Conservation (phyloP, 2,329 filamentous ascomycete genomes). For the Trichoderma sp. region DNA sequence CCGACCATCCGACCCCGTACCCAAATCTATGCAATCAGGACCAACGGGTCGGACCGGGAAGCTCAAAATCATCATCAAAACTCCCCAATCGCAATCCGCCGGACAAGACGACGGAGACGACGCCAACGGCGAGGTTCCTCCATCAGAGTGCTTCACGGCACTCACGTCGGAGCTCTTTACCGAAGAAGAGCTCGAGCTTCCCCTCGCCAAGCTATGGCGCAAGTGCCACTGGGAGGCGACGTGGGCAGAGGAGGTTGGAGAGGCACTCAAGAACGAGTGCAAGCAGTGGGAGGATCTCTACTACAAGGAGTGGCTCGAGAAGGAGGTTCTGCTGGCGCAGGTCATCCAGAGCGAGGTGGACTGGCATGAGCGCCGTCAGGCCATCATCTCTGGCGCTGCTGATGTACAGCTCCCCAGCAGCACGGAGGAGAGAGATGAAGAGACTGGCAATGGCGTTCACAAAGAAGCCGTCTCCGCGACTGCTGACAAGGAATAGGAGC, state of each 20-base stretch:
- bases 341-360: constrained; percentile 67
- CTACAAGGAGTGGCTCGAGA: constrained; percentile 74
- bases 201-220: constrained; percentile 61
- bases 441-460: constrained; percentile 28
- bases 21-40: constrained; percentile 63
- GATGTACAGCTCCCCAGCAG: constrained; percentile 45
- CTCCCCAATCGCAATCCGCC: constrained; percentile 56
- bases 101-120: constrained; percentile 61
- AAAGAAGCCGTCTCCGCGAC: not conserved
- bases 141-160: constrained; percentile 59
- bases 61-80: constrained; percentile 66
- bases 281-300: constrained; percentile 66
- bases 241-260: constrained; percentile 70
- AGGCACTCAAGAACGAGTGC: constrained; percentile 64
- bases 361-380: constrained; percentile 60
- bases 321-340: constrained; percentile 77
- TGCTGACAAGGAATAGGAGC: not conserved
- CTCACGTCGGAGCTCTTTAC: constrained; percentile 63
- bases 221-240: constrained; percentile 71
- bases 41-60: constrained; percentile 51
- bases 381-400: constrained; percentile 52
- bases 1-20: constrained; percentile 73
- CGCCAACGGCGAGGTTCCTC: constrained; percentile 55
- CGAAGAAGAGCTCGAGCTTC: constrained; percentile 62
- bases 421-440: constrained; percentile 34